These are phyloP conservation scores for Phyllosticta ampelicida DNA, from an alignment of 2,329 filamentous ascomycete species.

Conservation along the genomic window DNA sequence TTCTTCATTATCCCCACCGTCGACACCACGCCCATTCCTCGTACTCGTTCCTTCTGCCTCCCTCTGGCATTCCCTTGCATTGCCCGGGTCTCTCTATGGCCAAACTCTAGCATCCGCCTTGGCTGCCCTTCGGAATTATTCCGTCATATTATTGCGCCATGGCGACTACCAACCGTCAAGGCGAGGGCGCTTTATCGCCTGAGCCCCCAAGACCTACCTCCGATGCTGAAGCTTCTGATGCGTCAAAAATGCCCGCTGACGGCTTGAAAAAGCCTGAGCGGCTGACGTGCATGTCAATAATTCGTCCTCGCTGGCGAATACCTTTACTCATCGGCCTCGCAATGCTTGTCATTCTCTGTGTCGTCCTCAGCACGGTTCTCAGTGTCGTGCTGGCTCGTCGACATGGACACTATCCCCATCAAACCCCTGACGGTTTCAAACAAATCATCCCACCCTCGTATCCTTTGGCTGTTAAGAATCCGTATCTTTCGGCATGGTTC, in stretches of 20 bases:
- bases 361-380: conserved; percentile 3
- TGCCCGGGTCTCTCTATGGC: neutral
- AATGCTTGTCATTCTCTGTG: conserved; percentile 3
- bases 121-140: neutral
- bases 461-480: conserved; percentile 33
- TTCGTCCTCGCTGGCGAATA: conserved; percentile 3
- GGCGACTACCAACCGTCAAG: neutral
- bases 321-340: neutral
- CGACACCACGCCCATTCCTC: neutral
- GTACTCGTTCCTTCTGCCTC: conserved; percentile 15
- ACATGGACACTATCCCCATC: neutral
- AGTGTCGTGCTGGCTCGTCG: conserved; percentile 4
- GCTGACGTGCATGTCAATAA: neutral
- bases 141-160: neutral
- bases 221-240: neutral
- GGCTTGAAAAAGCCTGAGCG: neutral
- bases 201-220: neutral
- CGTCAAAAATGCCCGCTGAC: neutral
- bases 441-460: conserved; percentile 32
- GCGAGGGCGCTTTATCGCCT: neutral
- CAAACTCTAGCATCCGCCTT: neutral
- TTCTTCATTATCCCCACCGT: neutral
- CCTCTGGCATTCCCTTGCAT: neutral
- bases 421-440: conserved; percentile 11
- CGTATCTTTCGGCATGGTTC: conserved; percentile 35